Conservation (phyloP, 306 rosid species). For the Mucuna pruriens region DNA sequence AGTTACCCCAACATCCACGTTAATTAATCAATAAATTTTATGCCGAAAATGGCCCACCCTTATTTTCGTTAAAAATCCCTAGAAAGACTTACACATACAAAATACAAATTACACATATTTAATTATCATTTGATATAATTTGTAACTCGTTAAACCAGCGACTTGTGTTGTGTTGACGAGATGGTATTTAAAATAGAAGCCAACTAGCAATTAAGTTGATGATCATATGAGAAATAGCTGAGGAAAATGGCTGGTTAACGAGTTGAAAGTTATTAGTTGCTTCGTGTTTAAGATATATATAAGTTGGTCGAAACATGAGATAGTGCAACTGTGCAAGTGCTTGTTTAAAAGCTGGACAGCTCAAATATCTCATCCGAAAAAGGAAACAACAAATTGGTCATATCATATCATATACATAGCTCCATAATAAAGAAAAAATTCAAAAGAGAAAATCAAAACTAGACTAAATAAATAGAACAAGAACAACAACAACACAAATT, state of each 20-base stretch:
- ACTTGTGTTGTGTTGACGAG: background rate
- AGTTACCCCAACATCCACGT: background rate
- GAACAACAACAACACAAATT: constrained; percentile 11
- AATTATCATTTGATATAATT: background rate
- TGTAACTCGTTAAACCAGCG: background rate
- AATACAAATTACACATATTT: background rate
- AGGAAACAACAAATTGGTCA: background rate
- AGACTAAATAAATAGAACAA: constrained; percentile 24
- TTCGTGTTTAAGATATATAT: background rate
- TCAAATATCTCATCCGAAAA: constrained; percentile 26
- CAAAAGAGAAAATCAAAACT: constrained; percentile 17
- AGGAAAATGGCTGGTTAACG: background rate
- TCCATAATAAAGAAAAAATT: background rate
- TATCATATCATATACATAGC: background rate
- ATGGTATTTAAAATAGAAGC: background rate
- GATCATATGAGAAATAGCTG: background rate
- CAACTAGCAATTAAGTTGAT: background rate
- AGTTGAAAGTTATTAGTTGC: background rate
- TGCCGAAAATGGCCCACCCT: background rate
- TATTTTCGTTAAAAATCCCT: constrained; percentile 1
- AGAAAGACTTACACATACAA: background rate
- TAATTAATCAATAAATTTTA: constrained; percentile 20
- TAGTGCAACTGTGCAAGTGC: background rate
- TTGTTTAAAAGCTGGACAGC: constrained; percentile 25
- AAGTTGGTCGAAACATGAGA: background rate